Percentiles rank a stretch among this genome's conserved stretches.
These are phyloP conservation scores for Boletellus dicymbophilus DNA, from an alignment of 1,284 basidiomycete genomes.

Conservation along the genomic window DNA sequence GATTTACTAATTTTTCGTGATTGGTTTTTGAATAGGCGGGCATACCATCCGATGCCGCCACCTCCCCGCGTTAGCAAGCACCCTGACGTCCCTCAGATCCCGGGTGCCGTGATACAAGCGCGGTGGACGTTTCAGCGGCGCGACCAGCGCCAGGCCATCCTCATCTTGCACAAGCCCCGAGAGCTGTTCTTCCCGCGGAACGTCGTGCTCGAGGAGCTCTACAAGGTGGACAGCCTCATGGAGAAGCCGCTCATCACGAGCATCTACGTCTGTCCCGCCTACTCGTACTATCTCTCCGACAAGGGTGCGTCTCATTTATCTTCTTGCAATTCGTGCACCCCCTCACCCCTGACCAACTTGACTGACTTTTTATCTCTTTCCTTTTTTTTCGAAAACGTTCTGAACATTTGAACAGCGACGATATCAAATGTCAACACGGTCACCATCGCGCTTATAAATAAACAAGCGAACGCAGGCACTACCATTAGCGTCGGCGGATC, in stretches of 20 bases:
- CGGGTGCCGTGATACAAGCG: neutral
- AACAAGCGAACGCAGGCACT: neutral
- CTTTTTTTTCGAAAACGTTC: too few relatives aligned
- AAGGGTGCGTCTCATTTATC: conserved; percentile 6
- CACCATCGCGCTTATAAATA: conserved; percentile 11
- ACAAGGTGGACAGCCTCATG: conserved; percentile 11
- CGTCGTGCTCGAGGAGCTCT: conserved; percentile 11
- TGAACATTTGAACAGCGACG: conserved; percentile 7
- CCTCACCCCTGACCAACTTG: too few relatives aligned
- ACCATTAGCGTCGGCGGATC: neutral
- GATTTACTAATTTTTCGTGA: too few relatives aligned
- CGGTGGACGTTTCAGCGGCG: conserved; percentile 8
- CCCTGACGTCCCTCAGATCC: too few relatives aligned
- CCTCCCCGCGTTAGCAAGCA: too few relatives aligned
- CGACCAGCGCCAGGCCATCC: conserved; percentile 14
- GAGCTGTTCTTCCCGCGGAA: conserved; percentile 6
- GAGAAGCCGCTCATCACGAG: conserved; percentile 19
- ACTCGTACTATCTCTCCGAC: conserved; percentile 22
- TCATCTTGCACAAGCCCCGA: conserved; percentile 19
- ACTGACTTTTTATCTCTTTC: too few relatives aligned
- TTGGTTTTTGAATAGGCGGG: too few relatives aligned
- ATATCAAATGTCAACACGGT: conserved; percentile 9
- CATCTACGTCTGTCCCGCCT: conserved; percentile 18
- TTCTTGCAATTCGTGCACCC: too few relatives aligned
- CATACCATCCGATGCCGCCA: neutral